Evolutionary conservation across 495 filamentous ascomycete genomes (phyloP).

Genomic region (Xylaria palmicola): DNA sequence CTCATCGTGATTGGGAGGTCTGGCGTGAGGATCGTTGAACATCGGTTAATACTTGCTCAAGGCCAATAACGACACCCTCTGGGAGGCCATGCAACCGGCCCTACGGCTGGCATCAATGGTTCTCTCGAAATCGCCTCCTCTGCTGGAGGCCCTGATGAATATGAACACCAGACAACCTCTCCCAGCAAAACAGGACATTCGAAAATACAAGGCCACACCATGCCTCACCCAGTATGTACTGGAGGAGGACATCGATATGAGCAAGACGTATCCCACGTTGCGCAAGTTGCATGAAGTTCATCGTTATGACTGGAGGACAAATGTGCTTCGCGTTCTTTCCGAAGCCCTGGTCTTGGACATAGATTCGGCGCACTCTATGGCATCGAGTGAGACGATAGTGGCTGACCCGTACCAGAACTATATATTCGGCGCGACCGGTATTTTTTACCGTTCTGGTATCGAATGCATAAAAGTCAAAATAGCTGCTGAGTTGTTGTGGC

Average conservation of each 20-base stretch:
- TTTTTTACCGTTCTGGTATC: background rate
- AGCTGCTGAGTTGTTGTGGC: slow-evolving; percentile 34
- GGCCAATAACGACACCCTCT: slow-evolving; percentile 28
- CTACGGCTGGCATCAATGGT: slow-evolving; percentile 28
- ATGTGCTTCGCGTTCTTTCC: background rate
- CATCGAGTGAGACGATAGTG: background rate
- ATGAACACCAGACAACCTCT: slow-evolving; percentile 20
- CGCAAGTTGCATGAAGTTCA: background rate
- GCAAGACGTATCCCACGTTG: background rate
- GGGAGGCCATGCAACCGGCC: slow-evolving; percentile 36
- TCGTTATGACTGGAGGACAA: slow-evolving; percentile 16
- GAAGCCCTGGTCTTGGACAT: slow-evolving; percentile 5
- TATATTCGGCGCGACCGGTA: background rate
- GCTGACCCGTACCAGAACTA: background rate
- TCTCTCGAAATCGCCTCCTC: slow-evolving; percentile 17
- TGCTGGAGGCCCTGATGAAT: slow-evolving; percentile 20
- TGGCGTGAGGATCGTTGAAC: background rate
- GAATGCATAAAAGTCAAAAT: slow-evolving; percentile 7
- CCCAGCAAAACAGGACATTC: background rate
- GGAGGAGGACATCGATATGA: slow-evolving; percentile 1
- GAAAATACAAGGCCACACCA: background rate
- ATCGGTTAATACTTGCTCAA: background rate
- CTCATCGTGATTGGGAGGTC: background rate
- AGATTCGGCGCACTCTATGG: background rate
- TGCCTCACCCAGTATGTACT: slow-evolving; percentile 8